Evolutionary conservation across 73 alveolate genomes (phyloP).

Genomic region (Paramecium sonneborni): DNA sequence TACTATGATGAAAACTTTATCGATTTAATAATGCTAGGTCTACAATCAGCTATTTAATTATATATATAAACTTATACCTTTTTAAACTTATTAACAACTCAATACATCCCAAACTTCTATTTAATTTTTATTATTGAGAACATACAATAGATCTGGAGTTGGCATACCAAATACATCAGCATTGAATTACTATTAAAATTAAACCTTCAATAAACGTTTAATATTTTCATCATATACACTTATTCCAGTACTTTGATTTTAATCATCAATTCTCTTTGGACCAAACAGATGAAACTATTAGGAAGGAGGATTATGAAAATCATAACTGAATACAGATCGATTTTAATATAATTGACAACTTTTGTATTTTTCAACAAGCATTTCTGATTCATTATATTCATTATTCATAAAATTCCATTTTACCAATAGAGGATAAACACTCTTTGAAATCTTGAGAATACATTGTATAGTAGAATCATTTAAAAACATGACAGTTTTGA

Average conservation of each 20-base stretch:
- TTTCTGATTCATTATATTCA: neutral
- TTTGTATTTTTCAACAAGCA: neutral
- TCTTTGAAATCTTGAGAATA: neutral
- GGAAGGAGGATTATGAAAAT: neutral
- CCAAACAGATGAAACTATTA: neutral
- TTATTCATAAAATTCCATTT: slow-evolving; percentile 31
- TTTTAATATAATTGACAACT: neutral
- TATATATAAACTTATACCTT: neutral
- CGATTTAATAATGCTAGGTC: neutral
- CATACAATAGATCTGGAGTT: neutral
- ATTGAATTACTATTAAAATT: slow-evolving; percentile 19
- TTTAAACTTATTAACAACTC: neutral
- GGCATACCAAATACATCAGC: slow-evolving; percentile 53
- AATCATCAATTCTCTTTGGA: neutral
- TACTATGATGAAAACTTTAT: slow-evolving; percentile 5
- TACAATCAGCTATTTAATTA: slow-evolving; percentile 21
- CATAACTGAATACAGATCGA: neutral
- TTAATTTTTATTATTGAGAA: slow-evolving; percentile 11
- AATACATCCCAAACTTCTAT: slow-evolving; percentile 38
- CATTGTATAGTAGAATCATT: neutral
- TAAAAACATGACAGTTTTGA: neutral
- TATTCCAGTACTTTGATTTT: neutral
- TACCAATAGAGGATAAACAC: neutral
- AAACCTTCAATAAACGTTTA: slow-evolving; percentile 10
- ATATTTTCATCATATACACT: neutral